These are phyloP conservation scores for Exophiala xenobiotica DNA, from an alignment of 2,329 filamentous ascomycete species.

Conservation along the genomic window DNA sequence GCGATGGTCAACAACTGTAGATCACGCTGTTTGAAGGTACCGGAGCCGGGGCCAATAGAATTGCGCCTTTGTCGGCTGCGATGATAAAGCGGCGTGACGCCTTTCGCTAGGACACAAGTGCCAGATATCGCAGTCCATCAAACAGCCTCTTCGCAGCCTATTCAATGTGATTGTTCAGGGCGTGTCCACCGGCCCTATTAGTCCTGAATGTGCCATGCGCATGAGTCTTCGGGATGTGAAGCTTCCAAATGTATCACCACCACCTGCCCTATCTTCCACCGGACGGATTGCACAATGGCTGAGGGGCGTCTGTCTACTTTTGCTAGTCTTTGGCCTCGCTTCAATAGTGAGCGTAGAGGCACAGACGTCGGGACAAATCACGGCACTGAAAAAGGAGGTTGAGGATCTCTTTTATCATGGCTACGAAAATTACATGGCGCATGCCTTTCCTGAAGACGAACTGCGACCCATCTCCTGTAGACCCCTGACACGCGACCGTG, in stretches of 20 bases:
- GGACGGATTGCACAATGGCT: slow-evolving; percentile 15
- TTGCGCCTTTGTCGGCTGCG: neutral
- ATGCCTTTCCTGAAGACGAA: slow-evolving; percentile 96
- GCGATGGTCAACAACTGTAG: too few relatives aligned
- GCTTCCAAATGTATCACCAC: slow-evolving; percentile 10
- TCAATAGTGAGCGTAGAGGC: slow-evolving; percentile 16
- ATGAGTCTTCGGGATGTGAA: slow-evolving; percentile 22
- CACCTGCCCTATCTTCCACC: neutral
- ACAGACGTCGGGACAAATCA: slow-evolving; percentile 23
- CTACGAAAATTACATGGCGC: slow-evolving; percentile 87
- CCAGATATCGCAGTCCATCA: neutral
- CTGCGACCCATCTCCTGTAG: slow-evolving; percentile 81
- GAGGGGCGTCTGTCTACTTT: slow-evolving; percentile 10
- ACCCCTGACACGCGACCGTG: slow-evolving; percentile 78
- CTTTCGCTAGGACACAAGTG: neutral
- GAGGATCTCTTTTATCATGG: slow-evolving; percentile 92
- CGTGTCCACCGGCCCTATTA: slow-evolving; percentile 5
- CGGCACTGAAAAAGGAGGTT: slow-evolving; percentile 42
- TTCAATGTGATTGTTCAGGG: neutral
- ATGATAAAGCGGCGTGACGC: neutral
- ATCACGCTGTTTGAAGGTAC: neutral
- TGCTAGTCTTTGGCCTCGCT: slow-evolving; percentile 17
- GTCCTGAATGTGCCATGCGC: slow-evolving; percentile 24
- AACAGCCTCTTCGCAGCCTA: too few relatives aligned
- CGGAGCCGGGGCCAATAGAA: neutral